Percentiles rank a stretch among this genome's conserved stretches.
Evolutionary conservation across 768 basidiomycete genomes (phyloP).

Genomic region (Boletus sp.): DNA sequence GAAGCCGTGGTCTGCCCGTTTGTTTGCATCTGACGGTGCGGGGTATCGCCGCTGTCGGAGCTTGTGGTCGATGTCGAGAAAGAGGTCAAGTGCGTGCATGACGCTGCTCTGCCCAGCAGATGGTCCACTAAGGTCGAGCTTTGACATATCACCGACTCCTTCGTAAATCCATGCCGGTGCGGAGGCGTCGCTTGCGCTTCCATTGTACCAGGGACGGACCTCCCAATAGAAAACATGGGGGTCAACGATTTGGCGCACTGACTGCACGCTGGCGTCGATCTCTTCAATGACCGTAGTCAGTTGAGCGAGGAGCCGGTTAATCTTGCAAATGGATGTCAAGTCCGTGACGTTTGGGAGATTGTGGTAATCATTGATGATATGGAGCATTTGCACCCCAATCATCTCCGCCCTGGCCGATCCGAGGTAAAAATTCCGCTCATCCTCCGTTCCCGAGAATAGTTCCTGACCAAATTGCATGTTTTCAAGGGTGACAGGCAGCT

Average conservation of each 20-base stretch:
- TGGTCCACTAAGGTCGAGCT: conserved; percentile 76
- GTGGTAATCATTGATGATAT: conserved; percentile 83
- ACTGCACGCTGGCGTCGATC: conserved; percentile 65
- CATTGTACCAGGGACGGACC: conserved; percentile 90
- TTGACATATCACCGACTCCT: conserved; percentile 57
- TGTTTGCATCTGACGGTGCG: conserved; percentile 61
- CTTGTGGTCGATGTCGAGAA: conserved; percentile 86
- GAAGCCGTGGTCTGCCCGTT: conserved; percentile 69
- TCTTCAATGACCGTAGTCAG: conserved; percentile 70
- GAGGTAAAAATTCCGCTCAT: conserved; percentile 84
- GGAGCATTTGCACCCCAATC: conserved; percentile 80
- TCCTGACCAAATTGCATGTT: conserved; percentile 70
- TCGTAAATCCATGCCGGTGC: conserved; percentile 72
- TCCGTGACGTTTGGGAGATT: conserved; percentile 68
- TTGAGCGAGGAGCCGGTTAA: conserved; percentile 67
- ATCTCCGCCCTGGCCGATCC: conserved; percentile 83
- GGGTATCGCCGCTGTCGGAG: conserved; percentile 69
- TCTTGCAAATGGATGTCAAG: conserved; percentile 58
- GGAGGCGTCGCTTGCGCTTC: conserved; percentile 57
- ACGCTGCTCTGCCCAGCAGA: conserved; percentile 93
- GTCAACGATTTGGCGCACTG: conserved; percentile 68
- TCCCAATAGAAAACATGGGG: conserved; percentile 88
- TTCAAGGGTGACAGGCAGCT: conserved; percentile 54
- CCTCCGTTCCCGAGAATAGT: conserved; percentile 79
- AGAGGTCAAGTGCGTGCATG: conserved; percentile 82